Conservation (phyloP, 2,329 filamentous ascomycete genomes). For the Pyricularia sp. region DNA sequence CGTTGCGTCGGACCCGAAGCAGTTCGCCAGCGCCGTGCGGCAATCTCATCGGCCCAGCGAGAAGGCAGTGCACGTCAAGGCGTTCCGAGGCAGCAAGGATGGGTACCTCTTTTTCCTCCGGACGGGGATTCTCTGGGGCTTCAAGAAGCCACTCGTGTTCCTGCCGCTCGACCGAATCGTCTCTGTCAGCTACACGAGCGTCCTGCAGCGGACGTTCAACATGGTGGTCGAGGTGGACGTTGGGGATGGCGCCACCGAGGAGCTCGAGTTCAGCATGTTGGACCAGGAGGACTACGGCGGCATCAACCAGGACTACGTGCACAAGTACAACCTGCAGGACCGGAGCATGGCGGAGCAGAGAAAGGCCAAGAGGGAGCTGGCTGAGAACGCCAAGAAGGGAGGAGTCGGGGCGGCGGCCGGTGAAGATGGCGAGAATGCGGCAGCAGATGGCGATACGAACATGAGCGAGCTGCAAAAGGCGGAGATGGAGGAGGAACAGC, state of each 20-base stretch:
- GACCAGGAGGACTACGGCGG: constrained; percentile 54
- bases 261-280: constrained; percentile 56
- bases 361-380: constrained; percentile 49
- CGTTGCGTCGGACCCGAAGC: constrained; percentile 36
- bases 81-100: constrained; percentile 55
- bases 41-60: constrained; percentile 48
- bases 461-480: constrained; percentile 37
- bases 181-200: constrained; percentile 53
- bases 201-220: constrained; percentile 57
- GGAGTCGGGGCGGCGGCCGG: constrained; percentile 21
- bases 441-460: constrained; percentile 24
- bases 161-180: constrained; percentile 46
- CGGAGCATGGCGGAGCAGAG: constrained; percentile 56
- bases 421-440: constrained; percentile 20
- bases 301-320: constrained; percentile 50
- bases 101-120: constrained; percentile 55
- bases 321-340: constrained; percentile 48
- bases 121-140: constrained; percentile 55
- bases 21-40: constrained; percentile 43
- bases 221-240: constrained; percentile 48
- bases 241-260: constrained; percentile 37
- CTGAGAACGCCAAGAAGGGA: constrained; percentile 42
- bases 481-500: constrained; percentile 34
- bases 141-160: constrained; percentile 56
- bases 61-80: constrained; percentile 51